These are phyloP conservation scores for Sphagnum magellanicum DNA, from an alignment of 228 moss, liverwort and hornwort species.

Conservation along the genomic window DNA sequence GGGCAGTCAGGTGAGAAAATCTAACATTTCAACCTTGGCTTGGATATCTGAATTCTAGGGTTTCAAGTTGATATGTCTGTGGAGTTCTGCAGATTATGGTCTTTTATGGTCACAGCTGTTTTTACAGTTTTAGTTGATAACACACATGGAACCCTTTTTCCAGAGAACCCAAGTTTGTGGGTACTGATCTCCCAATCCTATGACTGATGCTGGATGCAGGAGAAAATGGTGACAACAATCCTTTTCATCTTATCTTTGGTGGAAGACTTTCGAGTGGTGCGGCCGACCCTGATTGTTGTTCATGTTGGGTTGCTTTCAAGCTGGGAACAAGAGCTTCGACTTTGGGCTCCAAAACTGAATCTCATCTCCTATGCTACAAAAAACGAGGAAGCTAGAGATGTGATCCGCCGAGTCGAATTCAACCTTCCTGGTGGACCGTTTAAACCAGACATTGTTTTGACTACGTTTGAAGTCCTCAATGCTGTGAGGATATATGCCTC, in stretches of 20 bases:
- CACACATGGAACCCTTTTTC: background rate
- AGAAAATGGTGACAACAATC: slow-evolving; percentile 63
- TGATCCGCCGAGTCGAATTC: slow-evolving; percentile 44
- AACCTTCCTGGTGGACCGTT: slow-evolving; percentile 29
- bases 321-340: slow-evolving; percentile 49
- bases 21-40: no score
- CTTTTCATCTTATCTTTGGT: slow-evolving; percentile 74
- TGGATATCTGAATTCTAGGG: no score
- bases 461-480: slow-evolving; percentile 48
- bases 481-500: slow-evolving; percentile 15
- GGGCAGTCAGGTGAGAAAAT: slow-evolving; percentile 60
- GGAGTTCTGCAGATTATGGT: background rate
- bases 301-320: slow-evolving; percentile 35
- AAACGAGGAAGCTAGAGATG: slow-evolving; percentile 38
- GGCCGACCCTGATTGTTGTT: slow-evolving; percentile 48
- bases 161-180: background rate
- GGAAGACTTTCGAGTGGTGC: slow-evolving; percentile 51
- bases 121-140: background rate
- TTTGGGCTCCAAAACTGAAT: slow-evolving; percentile 45
- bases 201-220: slow-evolving; percentile 38
- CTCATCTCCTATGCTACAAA: slow-evolving; percentile 49
- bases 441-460: slow-evolving; percentile 51
- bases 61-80: no score
- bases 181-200: background rate
- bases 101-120: background rate